A percentile compares a stretch with the other conserved stretches of the same genome.
phyloP scores from a whole-genome alignment of 805 yeast species.

The Spathaspora gorwiae region DNA sequence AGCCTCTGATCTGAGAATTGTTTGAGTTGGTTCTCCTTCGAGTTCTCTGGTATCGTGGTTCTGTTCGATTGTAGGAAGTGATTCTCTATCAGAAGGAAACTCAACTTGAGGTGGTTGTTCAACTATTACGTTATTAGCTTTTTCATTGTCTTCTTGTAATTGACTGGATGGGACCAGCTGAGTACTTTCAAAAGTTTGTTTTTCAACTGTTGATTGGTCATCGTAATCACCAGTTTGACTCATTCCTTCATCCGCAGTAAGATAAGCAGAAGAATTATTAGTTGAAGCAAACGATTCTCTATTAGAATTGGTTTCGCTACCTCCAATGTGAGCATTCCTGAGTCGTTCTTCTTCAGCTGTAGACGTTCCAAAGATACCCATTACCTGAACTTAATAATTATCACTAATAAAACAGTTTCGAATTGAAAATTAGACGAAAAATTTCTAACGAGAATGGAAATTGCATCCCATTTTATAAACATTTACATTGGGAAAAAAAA shows the following conservation, averaged over 20 bases:
- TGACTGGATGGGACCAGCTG: not conserved
- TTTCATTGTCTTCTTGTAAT: not conserved
- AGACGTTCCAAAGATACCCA: conserved; percentile 36
- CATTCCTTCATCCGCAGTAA: conserved; percentile 26
- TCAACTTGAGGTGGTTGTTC: too few species aligned
- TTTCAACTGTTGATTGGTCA: conserved; percentile 1
- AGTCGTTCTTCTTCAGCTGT: conserved; percentile 24
- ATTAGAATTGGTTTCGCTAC: conserved; percentile 5
- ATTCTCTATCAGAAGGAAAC: not conserved
- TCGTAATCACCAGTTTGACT: not conserved
- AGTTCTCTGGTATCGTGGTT: not conserved
- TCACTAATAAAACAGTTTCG: not conserved
- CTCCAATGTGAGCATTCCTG: conserved; percentile 16
- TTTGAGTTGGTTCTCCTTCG: not conserved
- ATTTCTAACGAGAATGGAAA: not conserved
- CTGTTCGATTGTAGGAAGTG: not conserved
- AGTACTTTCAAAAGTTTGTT: not conserved
- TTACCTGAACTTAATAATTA: conserved; percentile 4
- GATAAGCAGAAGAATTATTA: conserved; percentile 26
- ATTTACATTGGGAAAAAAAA: too few species aligned
- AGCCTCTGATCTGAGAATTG: not conserved
- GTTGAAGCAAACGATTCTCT: conserved; percentile 12
- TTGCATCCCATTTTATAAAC: not conserved
- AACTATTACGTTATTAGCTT: not conserved
- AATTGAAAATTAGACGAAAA: not conserved